Base-by-base conservation (phyloP, 2,329 filamentous ascomycete genomes). In the Aspergillus quadrilineatus region DNA sequence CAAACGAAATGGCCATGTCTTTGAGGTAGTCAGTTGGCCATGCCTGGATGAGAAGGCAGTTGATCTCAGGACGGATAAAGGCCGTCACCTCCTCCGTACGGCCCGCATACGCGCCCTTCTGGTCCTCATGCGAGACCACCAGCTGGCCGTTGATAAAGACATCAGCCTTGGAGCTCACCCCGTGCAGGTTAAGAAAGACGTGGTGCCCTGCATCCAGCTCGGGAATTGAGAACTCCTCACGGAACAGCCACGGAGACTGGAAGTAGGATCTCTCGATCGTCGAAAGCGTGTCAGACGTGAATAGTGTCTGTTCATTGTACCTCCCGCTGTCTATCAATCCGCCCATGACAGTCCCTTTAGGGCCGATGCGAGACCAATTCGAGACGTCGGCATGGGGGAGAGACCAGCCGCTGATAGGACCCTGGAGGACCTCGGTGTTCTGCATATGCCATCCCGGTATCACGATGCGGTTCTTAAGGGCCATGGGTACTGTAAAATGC, bases 91-190 rank as follows among this genome's bases (percentile, higher is more conserved):
- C 82, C 63, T 82, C 85, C 1, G 70, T 73, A 36, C 80, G 75
- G 0, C 85, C 85, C 0, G 70, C 80, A 50, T 86, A 87, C 0
- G 84, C 76, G 1, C 85, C 85, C 7, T 75, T 75, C 61, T 87
- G 84, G 6, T 71, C 60, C 0, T 73, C 62, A 4, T 76, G 80
- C 29, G 75, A 75, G 1, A 77, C 82, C 14, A 87, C 67, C 55
- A 79, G 70, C 30, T 73, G 69, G 10, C 84, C 83, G 56, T 87
- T 87, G 48, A 87, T 58, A 56, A 77, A 85, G 5, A 88, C 78
- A 60, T 87, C 84, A 1, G 82, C 85, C 32, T 78, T 79, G 1
- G 84, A 85, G 0, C 79, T 81, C 60, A 87, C 84, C 4, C 85
- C 85, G 58, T 87, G 75, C 0, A 83, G 86, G 34, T 80, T 71